A percentile compares a stretch with the other conserved stretches of the same genome.
phyloP scores from a whole-genome alignment of 352 stramenopile species.

The Phytopythium ostracodes region DNA sequence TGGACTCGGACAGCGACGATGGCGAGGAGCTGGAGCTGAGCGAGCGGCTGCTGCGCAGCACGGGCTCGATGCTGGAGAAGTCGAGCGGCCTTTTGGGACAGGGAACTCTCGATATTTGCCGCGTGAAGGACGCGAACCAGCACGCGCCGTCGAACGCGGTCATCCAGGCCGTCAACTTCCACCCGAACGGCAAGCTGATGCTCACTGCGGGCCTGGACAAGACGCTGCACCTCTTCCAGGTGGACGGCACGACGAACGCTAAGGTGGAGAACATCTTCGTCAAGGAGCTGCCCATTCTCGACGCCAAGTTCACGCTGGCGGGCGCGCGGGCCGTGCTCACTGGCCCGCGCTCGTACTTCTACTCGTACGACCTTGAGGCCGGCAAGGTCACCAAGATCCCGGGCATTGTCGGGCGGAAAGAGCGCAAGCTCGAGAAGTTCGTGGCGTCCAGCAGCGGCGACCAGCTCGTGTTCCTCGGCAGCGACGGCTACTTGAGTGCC shows the following conservation, averaged over 20 bases:
- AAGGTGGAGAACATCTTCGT: conserved; percentile 90
- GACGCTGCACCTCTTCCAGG: conserved; percentile 90
- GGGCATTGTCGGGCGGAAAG: conserved; percentile 81
- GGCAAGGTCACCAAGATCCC: conserved; percentile 91
- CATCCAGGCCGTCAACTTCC: conserved; percentile 88
- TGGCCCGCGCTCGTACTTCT: conserved; percentile 94
- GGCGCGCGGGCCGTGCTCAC: conserved; percentile 88
- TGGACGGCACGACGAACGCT: conserved; percentile 86
- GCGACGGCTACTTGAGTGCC: conserved; percentile 94
- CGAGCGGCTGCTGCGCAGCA: conserved; percentile 49
- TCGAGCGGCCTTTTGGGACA: conserved; percentile 53
- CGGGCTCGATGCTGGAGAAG: conserved; percentile 48
- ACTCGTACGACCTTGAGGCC: conserved; percentile 94
- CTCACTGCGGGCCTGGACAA: conserved; percentile 91
- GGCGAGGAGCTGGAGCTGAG: conserved; percentile 38
- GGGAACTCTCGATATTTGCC: conserved; percentile 54
- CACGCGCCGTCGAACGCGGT: conserved; percentile 79
- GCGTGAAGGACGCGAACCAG: conserved; percentile 92
- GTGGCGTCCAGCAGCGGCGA: conserved; percentile 86
- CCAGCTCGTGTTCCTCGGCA: conserved; percentile 92
- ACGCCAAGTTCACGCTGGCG: conserved; percentile 78
- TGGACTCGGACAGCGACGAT: conserved; percentile 56
- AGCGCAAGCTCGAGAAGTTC: conserved; percentile 92
- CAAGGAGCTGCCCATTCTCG: conserved; percentile 86
- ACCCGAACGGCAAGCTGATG: conserved; percentile 84